Percentiles rank a stretch among this genome's conserved stretches.
phyloP scores from a whole-genome alignment of 768 basidiomycete genomes.

The Rhizopogon sp. region DNA sequence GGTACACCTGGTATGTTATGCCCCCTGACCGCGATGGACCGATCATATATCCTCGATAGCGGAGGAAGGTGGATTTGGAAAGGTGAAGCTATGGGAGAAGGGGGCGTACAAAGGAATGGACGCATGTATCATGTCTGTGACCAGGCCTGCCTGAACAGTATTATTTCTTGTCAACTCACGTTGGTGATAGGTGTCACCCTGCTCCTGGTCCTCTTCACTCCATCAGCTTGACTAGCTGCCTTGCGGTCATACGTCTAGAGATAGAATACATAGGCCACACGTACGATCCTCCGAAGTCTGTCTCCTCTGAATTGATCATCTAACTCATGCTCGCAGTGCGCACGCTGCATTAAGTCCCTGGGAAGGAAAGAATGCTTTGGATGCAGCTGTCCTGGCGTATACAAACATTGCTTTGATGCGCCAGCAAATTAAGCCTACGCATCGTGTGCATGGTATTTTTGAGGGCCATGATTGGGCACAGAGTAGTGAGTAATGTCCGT shows the following conservation, averaged over 20 bases:
- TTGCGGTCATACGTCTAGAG: slow-evolving; percentile 55
- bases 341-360: slow-evolving; percentile 79
- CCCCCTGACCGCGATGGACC: background rate
- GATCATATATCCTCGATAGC: slow-evolving; percentile 33
- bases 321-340: slow-evolving; percentile 39
- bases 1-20: slow-evolving; percentile 64
- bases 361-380: slow-evolving; percentile 80
- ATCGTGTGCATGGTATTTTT: slow-evolving; percentile 78
- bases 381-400: slow-evolving; percentile 85
- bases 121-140: slow-evolving; percentile 63
- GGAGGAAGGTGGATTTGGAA: slow-evolving; percentile 77
- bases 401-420: slow-evolving; percentile 73
- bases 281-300: slow-evolving; percentile 30
- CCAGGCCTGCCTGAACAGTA: background rate
- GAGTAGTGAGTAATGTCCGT: slow-evolving; percentile 45
- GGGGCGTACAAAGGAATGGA: slow-evolving; percentile 77
- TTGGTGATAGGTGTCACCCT: slow-evolving; percentile 63
- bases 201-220: slow-evolving; percentile 71
- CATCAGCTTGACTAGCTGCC: slow-evolving; percentile 57
- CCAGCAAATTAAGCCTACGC: slow-evolving; percentile 75
- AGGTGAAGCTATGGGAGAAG: slow-evolving; percentile 59
- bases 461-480: slow-evolving; percentile 71
- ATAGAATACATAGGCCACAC: slow-evolving; percentile 74
- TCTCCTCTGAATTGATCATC: background rate
- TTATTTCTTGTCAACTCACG: background rate